Evolutionary conservation across 2,329 filamentous ascomycete species (phyloP), one percentile per base, ranked within the genome.

Genomic region (Penicillium sp.): DNA sequence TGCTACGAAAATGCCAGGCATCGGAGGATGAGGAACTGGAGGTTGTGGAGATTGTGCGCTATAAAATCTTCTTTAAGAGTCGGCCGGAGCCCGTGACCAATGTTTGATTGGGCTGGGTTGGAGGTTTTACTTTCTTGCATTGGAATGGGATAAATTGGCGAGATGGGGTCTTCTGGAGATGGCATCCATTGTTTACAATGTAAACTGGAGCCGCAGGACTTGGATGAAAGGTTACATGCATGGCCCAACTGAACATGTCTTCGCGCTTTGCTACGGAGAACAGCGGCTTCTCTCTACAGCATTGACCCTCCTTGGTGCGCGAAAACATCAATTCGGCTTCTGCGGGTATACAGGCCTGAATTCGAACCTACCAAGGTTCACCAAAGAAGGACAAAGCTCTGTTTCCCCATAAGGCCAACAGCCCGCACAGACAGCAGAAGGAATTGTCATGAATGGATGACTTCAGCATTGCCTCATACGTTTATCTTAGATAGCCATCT

Each of bases 41-140:
- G 71, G 79, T 97, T 56, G 82, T 89, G 45, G 91, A 96, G 69
- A 81, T 97, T 59, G 77, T 97, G 56, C 85, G 83, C 73, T 86
- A 85, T 65, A 96, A 95, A 74, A 73, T 97, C 57, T 72, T 95
- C 40, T 97, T 97, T 69, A 84, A 84, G 17, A 79, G 79, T 53
- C 77, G 91, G 41, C 91, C 91, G 5, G 91, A 97, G 70, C 91
- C 91, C 40, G 86, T 95, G 48, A 81, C 82, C 34, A 57, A 62
- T 53, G 53, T 54, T 42, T 69, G 59, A 65, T 28, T 29, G 28
- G n/a, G 10, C 10, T 9, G 42, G n/a, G 1, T 31, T 39, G 19
- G 4, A 12, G 32, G 12, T 38, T 42, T 37, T n/a, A 32, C 4
- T 24, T 24, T 24, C 22, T 46, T 13, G 29, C 29, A 22, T 29